Evolutionary conservation across 805 yeast genomes (phyloP).

Genomic region (Wickerhamiella domercqiae): DNA sequence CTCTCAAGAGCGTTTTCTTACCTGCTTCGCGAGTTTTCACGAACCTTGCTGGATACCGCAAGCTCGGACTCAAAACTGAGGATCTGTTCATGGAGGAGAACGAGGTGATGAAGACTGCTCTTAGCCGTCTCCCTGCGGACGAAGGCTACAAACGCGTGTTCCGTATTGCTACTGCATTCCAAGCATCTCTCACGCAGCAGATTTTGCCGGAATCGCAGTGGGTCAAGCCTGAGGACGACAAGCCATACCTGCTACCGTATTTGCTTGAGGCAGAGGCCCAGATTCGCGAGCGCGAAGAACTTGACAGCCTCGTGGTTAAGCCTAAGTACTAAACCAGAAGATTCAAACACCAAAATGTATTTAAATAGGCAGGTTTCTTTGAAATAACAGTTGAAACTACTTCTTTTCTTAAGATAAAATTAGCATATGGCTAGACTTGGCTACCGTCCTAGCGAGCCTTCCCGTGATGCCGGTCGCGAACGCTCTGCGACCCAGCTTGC

Average conservation of each 20-base stretch:
- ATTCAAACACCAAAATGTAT: background rate
- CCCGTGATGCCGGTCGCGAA: background rate
- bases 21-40: conserved; percentile 69
- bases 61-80: conserved; percentile 77
- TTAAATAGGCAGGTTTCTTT: background rate
- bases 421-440: no score
- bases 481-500: background rate
- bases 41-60: conserved; percentile 79
- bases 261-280: conserved; percentile 90
- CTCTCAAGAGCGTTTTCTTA: conserved; percentile 54
- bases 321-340: conserved; percentile 13
- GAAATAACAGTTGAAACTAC: background rate
- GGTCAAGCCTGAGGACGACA: conserved; percentile 53
- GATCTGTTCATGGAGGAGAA: conserved; percentile 81
- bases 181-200: conserved; percentile 68
- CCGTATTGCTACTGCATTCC: conserved; percentile 87
- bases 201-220: conserved; percentile 69
- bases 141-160: conserved; percentile 82
- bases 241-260: conserved; percentile 63
- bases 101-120: conserved; percentile 73
- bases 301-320: conserved; percentile 54
- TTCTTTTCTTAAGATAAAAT: background rate
- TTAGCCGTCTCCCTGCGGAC: conserved; percentile 69
- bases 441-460: background rate
- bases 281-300: conserved; percentile 69